These are phyloP conservation scores for Centrapalus pauciflorus DNA, from an alignment of 129 eudicot genomes.

Conservation along the genomic window DNA sequence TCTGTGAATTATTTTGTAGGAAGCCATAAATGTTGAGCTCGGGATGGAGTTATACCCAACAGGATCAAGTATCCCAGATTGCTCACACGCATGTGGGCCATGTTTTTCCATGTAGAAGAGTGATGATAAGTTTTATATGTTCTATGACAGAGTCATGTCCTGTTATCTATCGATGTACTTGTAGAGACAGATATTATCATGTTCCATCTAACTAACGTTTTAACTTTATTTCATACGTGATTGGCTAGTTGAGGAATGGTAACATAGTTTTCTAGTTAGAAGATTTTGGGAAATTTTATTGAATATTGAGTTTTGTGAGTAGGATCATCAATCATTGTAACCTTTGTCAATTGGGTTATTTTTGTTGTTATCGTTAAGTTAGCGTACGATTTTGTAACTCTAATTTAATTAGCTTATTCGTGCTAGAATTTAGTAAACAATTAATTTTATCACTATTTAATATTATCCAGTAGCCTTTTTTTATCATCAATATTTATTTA, in stretches of 20 bases:
- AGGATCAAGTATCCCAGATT: constrained; percentile 92
- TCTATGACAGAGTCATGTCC: constrained; percentile 81
- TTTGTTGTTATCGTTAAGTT: not conserved
- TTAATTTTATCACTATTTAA: too few relatives aligned
- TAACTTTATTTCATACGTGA: not conserved
- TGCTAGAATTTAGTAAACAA: too few relatives aligned
- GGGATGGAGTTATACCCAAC: constrained; percentile 80
- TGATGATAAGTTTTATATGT: constrained; percentile 79
- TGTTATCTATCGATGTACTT: constrained; percentile 74
- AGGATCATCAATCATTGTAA: constrained; percentile 15
- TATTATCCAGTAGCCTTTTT: too few relatives aligned
- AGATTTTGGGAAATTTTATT: constrained; percentile 7
- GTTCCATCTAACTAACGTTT: constrained; percentile 65
- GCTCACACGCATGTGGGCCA: constrained; percentile 89
- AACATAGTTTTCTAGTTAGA: not conserved
- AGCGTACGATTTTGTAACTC: constrained; percentile 5
- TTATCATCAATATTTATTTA: too few relatives aligned
- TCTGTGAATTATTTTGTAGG: constrained; percentile 12
- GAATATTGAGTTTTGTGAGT: constrained; percentile 19
- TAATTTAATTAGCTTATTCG: not conserved
- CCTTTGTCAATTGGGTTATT: too few relatives aligned
- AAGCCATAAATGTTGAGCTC: constrained; percentile 30
- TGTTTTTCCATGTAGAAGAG: constrained; percentile 89
- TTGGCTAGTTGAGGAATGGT: not conserved
- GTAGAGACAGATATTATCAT: constrained; percentile 80